Evolutionary conservation across 805 yeast species (phyloP).

Genomic region (Saccharomycopsis babjevae): DNA sequence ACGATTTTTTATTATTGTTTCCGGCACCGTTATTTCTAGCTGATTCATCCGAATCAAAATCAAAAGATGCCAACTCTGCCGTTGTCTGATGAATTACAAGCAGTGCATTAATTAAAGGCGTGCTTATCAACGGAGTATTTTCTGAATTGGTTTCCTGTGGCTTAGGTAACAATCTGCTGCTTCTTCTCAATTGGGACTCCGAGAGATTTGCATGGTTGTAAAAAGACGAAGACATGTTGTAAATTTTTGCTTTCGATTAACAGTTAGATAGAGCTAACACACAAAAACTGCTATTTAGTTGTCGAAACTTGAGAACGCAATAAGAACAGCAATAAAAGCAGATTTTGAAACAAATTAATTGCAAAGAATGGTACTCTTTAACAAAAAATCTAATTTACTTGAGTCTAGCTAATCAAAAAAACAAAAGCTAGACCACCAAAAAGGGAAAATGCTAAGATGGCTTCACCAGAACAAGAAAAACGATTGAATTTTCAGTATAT

Average conservation of each 20-base stretch:
- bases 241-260: background rate
- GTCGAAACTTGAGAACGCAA: too few relatives aligned
- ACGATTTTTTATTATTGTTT: background rate
- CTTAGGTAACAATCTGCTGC: background rate
- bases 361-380: too few relatives aligned
- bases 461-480: too few relatives aligned
- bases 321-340: too few relatives aligned
- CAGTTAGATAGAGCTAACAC: too few relatives aligned
- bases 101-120: slow-evolving; percentile 13
- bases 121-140: background rate
- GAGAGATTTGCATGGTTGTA: background rate
- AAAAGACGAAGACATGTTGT: background rate
- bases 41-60: slow-evolving; percentile 6
- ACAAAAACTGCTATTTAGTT: too few relatives aligned
- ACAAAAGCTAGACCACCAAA: too few relatives aligned
- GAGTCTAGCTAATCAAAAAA: too few relatives aligned
- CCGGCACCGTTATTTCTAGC: background rate
- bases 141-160: background rate
- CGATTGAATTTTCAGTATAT: too few relatives aligned
- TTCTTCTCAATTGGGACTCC: background rate
- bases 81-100: slow-evolving; percentile 15
- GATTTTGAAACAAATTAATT: too few relatives aligned
- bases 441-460: too few relatives aligned
- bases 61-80: slow-evolving; percentile 15
- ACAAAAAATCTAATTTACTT: too few relatives aligned